Conservation (phyloP, 129 eudicot species). For the Erigeron canadensis region DNA sequence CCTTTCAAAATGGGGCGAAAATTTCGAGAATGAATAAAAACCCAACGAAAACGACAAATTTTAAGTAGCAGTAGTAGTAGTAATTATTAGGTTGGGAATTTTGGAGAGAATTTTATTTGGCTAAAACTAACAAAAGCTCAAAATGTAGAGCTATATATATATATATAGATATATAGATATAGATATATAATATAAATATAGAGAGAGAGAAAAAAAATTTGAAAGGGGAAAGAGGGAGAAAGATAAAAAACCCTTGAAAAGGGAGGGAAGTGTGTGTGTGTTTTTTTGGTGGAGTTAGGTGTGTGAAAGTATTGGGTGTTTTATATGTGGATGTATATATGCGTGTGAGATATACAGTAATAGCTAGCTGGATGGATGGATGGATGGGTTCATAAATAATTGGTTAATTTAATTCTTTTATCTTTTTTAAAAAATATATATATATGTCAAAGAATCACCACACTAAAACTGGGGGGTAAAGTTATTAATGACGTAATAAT, state of each 20-base stretch:
- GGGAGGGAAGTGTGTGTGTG: slow-evolving; percentile 28
- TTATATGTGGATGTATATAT: neutral
- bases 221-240: slow-evolving; percentile 22
- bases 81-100: neutral
- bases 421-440: too few relatives aligned
- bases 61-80: too few relatives aligned
- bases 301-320: neutral
- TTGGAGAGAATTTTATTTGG: neutral
- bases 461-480: too few relatives aligned
- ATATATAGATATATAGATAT: neutral
- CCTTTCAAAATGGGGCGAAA: slow-evolving; percentile 12
- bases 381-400: too few relatives aligned
- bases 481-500: too few relatives aligned
- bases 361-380: too few relatives aligned
- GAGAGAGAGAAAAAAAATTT: slow-evolving; percentile 6
- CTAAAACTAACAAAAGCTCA: neutral
- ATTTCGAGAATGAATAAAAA: slow-evolving; percentile 5
- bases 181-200: slow-evolving; percentile 6
- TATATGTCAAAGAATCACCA: too few relatives aligned
- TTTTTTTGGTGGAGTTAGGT: neutral
- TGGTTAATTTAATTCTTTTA: slow-evolving; percentile 16
- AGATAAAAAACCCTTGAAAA: slow-evolving; percentile 32
- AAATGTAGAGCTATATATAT: too few relatives aligned
- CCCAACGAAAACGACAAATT: slow-evolving; percentile 23
- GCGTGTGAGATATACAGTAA: slow-evolving; percentile 39